These are phyloP conservation scores for Sugiyamaella neomexicana DNA, from an alignment of 1,139 yeast species.

Conservation along the genomic window DNA sequence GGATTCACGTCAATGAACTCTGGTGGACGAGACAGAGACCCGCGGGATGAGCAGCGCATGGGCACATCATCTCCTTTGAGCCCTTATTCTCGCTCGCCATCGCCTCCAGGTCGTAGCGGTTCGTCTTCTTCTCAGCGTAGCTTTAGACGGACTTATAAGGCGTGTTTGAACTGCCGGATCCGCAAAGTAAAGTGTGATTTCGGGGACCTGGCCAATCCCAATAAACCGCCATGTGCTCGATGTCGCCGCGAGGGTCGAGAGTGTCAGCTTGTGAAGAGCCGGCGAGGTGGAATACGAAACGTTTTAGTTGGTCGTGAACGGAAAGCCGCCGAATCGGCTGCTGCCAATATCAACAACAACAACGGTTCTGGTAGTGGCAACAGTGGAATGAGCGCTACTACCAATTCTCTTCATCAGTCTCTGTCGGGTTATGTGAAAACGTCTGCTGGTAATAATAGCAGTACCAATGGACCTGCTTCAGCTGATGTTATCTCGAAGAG, in stretches of 20 bases:
- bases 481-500: conserved; percentile 33
- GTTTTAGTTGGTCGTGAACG: conserved; percentile 45
- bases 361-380: neutral
- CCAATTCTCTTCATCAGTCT: neutral
- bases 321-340: conserved; percentile 22
- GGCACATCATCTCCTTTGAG: neutral
- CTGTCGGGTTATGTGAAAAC: neutral
- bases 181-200: conserved; percentile 84
- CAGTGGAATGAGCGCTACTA: neutral
- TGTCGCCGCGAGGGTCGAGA: conserved; percentile 78
- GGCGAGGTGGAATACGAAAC: conserved; percentile 57
- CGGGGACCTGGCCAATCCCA: conserved; percentile 72
- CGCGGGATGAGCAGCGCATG: neutral
- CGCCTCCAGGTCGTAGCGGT: neutral
- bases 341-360: neutral
- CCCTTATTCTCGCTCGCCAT: conserved; percentile 5
- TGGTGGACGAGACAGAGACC: neutral
- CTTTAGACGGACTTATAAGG: conserved; percentile 62
- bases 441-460: neutral
- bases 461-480: neutral
- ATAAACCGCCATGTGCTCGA: conserved; percentile 80
- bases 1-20: conserved; percentile 8
- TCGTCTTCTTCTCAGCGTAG: neutral
- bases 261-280: conserved; percentile 71
- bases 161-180: conserved; percentile 80